These are phyloP conservation scores for Cryptosporidium ryanae DNA, from an alignment of 169 alveolate species.

Conservation along the genomic window DNA sequence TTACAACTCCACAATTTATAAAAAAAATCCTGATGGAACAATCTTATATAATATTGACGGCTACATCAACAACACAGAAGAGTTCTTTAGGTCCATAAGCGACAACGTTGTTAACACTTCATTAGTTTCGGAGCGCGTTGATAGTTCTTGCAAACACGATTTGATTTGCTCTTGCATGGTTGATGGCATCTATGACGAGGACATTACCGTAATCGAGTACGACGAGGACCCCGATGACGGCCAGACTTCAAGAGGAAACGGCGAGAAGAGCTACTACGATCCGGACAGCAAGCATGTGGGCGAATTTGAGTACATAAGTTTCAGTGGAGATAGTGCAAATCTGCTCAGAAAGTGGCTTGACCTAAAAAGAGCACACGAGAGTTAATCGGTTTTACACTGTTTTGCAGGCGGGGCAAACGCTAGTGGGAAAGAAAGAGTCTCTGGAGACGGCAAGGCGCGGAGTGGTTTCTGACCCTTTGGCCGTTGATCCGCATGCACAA, in stretches of 20 bases:
- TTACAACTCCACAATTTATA: neutral
- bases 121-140: neutral
- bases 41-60: slow-evolving; percentile 12
- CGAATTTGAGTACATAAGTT: neutral
- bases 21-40: neutral
- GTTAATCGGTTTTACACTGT: neutral
- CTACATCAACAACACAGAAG: neutral
- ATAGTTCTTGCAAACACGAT: neutral
- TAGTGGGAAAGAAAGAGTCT: too few relatives aligned
- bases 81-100: neutral
- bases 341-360: slow-evolving; percentile 22
- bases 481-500: too few relatives aligned
- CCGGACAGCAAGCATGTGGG: neutral
- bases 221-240: slow-evolving; percentile 12
- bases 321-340: neutral
- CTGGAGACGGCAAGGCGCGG: too few relatives aligned
- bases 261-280: neutral
- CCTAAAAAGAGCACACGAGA: slow-evolving; percentile 15
- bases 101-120: neutral
- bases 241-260: neutral
- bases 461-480: too few relatives aligned
- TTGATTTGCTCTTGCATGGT: slow-evolving; percentile 13
- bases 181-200: slow-evolving; percentile 24
- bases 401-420: too few relatives aligned
- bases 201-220: slow-evolving; percentile 36